Base-by-base conservation (phyloP, 768 basidiomycete species). In the Agaricus blazei region DNA sequence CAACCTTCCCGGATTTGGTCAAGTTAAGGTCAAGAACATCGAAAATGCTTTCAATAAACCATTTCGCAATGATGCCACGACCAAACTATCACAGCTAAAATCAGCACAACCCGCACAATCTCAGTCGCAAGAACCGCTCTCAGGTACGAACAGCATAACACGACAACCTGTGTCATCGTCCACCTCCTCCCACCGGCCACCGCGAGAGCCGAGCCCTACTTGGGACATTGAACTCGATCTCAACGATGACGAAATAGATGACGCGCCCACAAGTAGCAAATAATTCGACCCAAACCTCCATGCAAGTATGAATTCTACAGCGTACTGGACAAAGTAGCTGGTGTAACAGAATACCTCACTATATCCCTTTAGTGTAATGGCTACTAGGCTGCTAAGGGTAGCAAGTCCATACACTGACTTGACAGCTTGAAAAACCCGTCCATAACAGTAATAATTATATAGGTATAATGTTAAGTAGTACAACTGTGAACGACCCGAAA, bases 21-120 rank as follows among this genome's bases (percentile, higher is more conserved):
- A 90, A 59, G 86, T 94, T 47, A 98, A 98, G 68, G 94, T 96
- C 55, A 89, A 83, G 63, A 86, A 95, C 41, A 79, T 98, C 34
- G 86, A 87, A 62, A 95, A 92, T 54, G 91, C 94, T 0, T 95
- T 99, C 70, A 86, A 90, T 54, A 87, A 89, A 57, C 92, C 93
- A 0, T 89, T 99, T 69, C 78, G 87, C 49, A 85, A 88, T 55
- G 76, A 80, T 51, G 74, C 81, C 6, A 84, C 87, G 2, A 79
- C 72, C 71, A 38, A 68, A 71, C 38, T 75, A 42, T 54, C 63
- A 6, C 34, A 34, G 34, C 34, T 34, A 11, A 34, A 2, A 34
- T 34, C 34, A 34, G 11, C 34, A 34, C 11, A 48, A 52, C 23
- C 54, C 47, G 49, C 62, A 52, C n/a, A 51, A 19, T 57, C 56